Evolutionary conservation across 108 stramenopile genomes (phyloP).

Genomic region (Mayamaea pseudoterrestris): DNA sequence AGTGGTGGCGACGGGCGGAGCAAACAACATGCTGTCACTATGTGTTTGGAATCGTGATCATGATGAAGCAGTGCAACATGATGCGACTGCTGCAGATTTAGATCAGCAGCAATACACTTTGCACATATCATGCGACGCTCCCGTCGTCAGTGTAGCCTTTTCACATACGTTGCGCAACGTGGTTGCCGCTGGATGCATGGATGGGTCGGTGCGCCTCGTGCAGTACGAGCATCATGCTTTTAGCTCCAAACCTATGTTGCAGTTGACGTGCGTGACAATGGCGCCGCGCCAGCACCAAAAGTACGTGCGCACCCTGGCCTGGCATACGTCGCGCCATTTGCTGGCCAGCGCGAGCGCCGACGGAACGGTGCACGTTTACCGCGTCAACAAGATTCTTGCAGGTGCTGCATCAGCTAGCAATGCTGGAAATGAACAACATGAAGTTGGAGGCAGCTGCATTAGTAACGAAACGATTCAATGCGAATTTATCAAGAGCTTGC

Average conservation of each 20-base stretch:
- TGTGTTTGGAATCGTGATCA: slow-evolving; percentile 43
- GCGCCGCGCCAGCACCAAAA: slow-evolving; percentile 30
- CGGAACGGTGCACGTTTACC: slow-evolving; percentile 53
- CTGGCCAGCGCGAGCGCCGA: slow-evolving; percentile 73
- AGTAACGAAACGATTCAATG: slow-evolving; percentile 9
- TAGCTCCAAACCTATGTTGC: slow-evolving; percentile 3
- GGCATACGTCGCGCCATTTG: slow-evolving; percentile 41
- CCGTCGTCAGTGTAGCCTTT: slow-evolving; percentile 62
- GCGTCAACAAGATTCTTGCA: no score
- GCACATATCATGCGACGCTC: slow-evolving; percentile 50
- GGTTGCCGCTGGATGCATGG: slow-evolving; percentile 65
- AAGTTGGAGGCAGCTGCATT: neutral
- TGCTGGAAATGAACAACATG: slow-evolving; percentile 15
- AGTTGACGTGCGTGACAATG: slow-evolving; percentile 2
- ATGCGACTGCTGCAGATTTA: slow-evolving; percentile 17
- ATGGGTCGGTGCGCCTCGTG: slow-evolving; percentile 49
- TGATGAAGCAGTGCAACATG: slow-evolving; percentile 27
- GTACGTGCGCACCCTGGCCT: slow-evolving; percentile 58
- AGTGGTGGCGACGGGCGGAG: slow-evolving; percentile 66
- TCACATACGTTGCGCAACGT: slow-evolving; percentile 25
- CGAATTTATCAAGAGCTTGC: slow-evolving; percentile 35
- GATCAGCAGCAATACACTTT: neutral
- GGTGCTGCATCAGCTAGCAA: no score
- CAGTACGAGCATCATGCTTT: slow-evolving; percentile 22
- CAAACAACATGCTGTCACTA: slow-evolving; percentile 41